Conservation (phyloP, 805 yeast species). For the Kuraishia molischiana region DNA sequence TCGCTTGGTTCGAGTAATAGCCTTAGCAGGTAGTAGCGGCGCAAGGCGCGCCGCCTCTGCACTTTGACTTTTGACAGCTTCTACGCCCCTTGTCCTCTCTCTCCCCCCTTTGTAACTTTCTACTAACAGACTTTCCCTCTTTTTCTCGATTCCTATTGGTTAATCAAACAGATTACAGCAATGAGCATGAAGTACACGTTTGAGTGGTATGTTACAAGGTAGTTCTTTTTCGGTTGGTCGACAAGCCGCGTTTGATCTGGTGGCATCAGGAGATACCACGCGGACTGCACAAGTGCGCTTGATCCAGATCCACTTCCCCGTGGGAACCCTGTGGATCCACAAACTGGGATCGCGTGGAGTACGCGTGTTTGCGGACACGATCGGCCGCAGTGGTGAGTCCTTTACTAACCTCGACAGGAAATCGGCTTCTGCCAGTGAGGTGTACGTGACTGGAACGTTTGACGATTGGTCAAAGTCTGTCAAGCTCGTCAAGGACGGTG, state of each 20-base stretch:
- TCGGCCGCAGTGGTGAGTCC: too few species aligned
- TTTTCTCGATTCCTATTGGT: too few species aligned
- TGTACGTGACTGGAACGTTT: slow-evolving; percentile 51
- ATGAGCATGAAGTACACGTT: slow-evolving; percentile 6
- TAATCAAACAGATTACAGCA: too few species aligned
- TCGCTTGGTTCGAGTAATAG: slow-evolving; percentile 33
- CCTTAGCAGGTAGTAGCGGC: too few species aligned
- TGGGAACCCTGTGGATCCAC: too few species aligned
- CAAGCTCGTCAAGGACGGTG: slow-evolving; percentile 29
- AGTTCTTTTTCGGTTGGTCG: not conserved
- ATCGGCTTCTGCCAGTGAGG: slow-evolving; percentile 19
- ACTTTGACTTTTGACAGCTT: not conserved
- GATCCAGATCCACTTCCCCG: too few species aligned
- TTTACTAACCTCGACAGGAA: slow-evolving; percentile 20
- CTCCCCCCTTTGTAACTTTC: not conserved
- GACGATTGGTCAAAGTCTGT: slow-evolving; percentile 46
- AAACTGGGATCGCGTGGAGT: too few species aligned
- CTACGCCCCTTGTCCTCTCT: not conserved
- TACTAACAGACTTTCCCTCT: too few species aligned
- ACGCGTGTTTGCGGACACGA: too few species aligned
- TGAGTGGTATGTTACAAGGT: slow-evolving; percentile 7
- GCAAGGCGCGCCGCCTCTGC: too few species aligned
- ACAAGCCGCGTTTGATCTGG: not conserved
- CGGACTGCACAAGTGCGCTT: too few species aligned
- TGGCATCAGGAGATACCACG: too few species aligned